phyloP scores from a whole-genome alignment of 202 grass and related monocot genomes.

The Zizania palustris region DNA sequence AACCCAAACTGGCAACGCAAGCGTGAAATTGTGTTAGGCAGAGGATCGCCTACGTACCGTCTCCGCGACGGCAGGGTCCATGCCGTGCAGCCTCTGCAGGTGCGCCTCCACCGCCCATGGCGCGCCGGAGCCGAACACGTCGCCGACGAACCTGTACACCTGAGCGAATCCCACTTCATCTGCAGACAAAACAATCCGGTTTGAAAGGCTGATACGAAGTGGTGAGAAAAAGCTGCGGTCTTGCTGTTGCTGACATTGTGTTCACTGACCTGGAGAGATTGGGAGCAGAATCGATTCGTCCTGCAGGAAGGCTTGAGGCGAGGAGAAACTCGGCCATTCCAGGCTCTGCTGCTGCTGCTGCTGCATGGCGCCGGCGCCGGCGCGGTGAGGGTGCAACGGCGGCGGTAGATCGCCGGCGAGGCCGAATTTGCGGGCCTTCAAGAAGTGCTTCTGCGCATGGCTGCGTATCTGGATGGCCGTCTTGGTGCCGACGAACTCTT shows the following conservation, averaged over 20 bases:
- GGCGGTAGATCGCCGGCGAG: constrained; percentile 46
- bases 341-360: too few species aligned
- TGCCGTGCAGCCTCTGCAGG: constrained; percentile 1
- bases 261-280: background rate
- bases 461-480: constrained; percentile 84
- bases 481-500: constrained; percentile 70
- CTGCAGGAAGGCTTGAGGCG: background rate
- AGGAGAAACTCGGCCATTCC: too few species aligned
- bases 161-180: constrained; percentile 17
- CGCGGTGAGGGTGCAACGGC: constrained; percentile 55
- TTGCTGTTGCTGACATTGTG: background rate
- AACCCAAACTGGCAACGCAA: background rate
- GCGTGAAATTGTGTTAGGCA: background rate
- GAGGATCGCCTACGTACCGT: background rate
- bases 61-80: constrained; percentile 5
- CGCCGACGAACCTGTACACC: constrained; percentile 39
- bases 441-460: constrained; percentile 82
- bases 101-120: background rate
- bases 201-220: background rate
- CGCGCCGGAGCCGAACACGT: constrained; percentile 21
- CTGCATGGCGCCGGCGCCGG: constrained; percentile 8
- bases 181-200: background rate
- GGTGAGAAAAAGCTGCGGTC: background rate
- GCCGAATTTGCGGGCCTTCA: constrained; percentile 68
- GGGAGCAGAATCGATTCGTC: background rate